These are phyloP conservation scores for Fagopyrum tataricum DNA, from an alignment of 148 eudicot species.

Conservation along the genomic window DNA sequence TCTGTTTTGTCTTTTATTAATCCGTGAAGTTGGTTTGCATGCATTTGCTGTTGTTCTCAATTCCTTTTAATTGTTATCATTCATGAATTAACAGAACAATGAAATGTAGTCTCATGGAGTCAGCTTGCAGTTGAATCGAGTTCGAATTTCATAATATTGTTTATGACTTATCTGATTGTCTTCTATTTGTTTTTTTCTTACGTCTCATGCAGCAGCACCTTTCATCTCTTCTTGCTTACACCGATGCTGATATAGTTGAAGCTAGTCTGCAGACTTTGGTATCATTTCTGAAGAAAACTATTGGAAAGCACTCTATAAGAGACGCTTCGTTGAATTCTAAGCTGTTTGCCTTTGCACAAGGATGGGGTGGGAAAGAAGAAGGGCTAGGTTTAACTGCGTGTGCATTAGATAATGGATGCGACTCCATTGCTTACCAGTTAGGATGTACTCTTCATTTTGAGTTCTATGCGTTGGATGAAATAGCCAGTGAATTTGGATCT, in stretches of 20 bases:
- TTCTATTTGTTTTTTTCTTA: conserved; percentile 10
- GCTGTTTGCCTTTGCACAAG: conserved; percentile 88
- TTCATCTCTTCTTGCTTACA: conserved; percentile 79
- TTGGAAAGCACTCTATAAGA: conserved; percentile 75
- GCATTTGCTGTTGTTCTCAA: neutral
- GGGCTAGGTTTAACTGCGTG: conserved; percentile 92
- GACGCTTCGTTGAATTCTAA: conserved; percentile 74
- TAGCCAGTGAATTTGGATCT: conserved; percentile 27
- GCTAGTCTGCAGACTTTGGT: conserved; percentile 90
- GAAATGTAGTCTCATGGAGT: neutral
- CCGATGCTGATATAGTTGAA: conserved; percentile 89
- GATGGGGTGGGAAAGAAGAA: conserved; percentile 99
- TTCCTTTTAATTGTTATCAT: neutral
- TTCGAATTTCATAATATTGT: neutral
- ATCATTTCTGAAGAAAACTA: conserved; percentile 75
- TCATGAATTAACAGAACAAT: neutral
- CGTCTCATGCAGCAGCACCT: conserved; percentile 66
- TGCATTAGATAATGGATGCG: conserved; percentile 65
- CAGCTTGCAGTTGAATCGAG: neutral
- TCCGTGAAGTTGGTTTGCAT: conserved; percentile 7
- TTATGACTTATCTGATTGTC: conserved; percentile 1
- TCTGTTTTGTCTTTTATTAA: neutral
- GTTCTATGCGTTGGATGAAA: conserved; percentile 61
- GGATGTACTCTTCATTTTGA: conserved; percentile 92
- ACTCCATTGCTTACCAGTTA: conserved; percentile 52